Evolutionary conservation across 1,284 basidiomycete species (phyloP), one percentile per base, ranked within the genome.

Genomic region (Stereum hirsutum): DNA sequence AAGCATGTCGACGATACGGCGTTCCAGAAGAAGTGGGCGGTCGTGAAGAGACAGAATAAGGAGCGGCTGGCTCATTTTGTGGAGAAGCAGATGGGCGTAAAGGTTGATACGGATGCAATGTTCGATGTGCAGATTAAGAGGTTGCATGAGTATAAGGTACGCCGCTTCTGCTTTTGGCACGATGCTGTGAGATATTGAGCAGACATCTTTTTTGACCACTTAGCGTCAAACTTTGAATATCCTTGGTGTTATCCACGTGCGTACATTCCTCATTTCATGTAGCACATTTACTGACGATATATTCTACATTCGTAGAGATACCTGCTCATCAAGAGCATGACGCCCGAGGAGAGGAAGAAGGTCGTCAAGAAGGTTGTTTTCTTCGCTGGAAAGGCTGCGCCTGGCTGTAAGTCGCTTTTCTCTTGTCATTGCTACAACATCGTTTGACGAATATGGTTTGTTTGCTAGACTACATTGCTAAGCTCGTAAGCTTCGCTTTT

Each of bases 121-220:
- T 95, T 93, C 57, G 89, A 93, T 57, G 84, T 93, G 14, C 92
- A 95, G 63, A 88, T 92, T 57, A 95, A 94, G 79, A 78, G 87
- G 54, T 61, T 91, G 52, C 85, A 89, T 45, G 86, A 92, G 68
- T 94, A 94, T 62, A 95, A 94, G 75, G 79, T 80, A 46, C 34
- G 28, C 2, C 4, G 24, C 11, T 4, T 26, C 6, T 23, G 3
- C 27, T 20, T 41, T 15, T 17, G 14, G 47, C 1, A 5, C 14
- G 42, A 48, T 39, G 47, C 46, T 34, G 12, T 12, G 7, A 10
- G 6, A 28, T 27, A 5, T 27, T n/a, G n/a, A n/a, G n/a, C n/a
- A 8, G 8, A 26, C 10, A 20, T 23, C 12, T 5, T 20, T 24
- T 15, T 24, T 19, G 15, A 8, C 12, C 15, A 23, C 7, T 1